A percentile compares a stretch with the other conserved stretches of the same genome.
Evolutionary conservation across 495 filamentous ascomycete genomes (phyloP).

Genomic region (Penicillium lagena): DNA sequence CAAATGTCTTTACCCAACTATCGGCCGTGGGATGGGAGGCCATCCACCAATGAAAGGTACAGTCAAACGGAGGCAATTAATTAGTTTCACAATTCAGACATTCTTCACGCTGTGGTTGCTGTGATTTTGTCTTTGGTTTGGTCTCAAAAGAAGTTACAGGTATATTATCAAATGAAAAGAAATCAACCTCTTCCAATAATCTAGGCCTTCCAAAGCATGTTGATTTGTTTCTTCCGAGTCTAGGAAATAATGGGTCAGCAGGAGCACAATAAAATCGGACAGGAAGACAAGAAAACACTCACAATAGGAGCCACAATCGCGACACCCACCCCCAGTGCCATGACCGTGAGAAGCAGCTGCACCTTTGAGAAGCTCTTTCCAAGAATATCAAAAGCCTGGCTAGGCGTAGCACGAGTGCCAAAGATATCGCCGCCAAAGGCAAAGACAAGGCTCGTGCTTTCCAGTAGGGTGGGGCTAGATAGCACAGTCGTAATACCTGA

Average conservation of each 20-base stretch:
- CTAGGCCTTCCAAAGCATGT: slow-evolving; percentile 32
- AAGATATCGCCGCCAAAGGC: slow-evolving; percentile 86
- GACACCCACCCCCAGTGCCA: slow-evolving; percentile 69
- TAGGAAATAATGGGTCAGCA: slow-evolving; percentile 13
- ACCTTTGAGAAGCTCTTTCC: slow-evolving; percentile 90
- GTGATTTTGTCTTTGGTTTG: no score
- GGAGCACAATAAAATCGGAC: background rate
- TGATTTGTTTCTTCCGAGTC: slow-evolving; percentile 37
- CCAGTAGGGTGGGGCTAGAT: slow-evolving; percentile 69
- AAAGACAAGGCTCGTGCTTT: slow-evolving; percentile 88
- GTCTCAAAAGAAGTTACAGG: background rate
- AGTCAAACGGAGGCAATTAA: no score
- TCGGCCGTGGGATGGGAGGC: no score
- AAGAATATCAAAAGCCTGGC: slow-evolving; percentile 82
- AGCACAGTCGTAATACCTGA: slow-evolving; percentile 67
- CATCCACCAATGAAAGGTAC: no score
- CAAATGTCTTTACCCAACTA: no score
- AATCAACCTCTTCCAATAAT: background rate
- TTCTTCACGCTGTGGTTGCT: background rate
- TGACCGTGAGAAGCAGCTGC: slow-evolving; percentile 75
- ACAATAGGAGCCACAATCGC: slow-evolving; percentile 79
- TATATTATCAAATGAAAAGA: background rate
- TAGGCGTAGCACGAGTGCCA: slow-evolving; percentile 77
- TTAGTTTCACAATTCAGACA: background rate
- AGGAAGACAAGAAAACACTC: slow-evolving; percentile 20